Evolutionary conservation across 2,329 filamentous ascomycete species (phyloP).

Genomic region (Waltergamsia citrina): DNA sequence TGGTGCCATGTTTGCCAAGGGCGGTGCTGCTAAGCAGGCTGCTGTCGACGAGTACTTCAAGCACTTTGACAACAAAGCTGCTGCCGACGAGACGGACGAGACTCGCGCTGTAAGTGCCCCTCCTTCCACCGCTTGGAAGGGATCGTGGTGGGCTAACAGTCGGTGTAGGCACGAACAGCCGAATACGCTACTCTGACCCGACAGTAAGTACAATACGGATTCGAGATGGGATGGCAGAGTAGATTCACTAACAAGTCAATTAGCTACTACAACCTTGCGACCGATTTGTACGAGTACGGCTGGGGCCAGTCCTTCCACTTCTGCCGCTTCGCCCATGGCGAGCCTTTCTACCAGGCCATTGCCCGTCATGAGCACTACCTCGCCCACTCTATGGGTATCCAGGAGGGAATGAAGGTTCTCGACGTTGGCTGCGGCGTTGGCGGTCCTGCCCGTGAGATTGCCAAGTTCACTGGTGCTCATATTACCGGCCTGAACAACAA

Average conservation of each 20-base stretch:
- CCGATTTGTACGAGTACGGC: constrained; percentile 91
- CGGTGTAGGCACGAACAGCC: constrained; percentile 57
- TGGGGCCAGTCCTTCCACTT: constrained; percentile 98
- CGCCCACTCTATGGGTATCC: constrained; percentile 77
- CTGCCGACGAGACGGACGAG: constrained; percentile 71
- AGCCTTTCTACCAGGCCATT: constrained; percentile 85
- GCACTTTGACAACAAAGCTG: constrained; percentile 85
- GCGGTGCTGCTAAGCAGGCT: constrained; percentile 62
- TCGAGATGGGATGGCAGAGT: neutral
- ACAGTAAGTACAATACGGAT: constrained; percentile 50
- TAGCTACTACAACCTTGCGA: constrained; percentile 95
- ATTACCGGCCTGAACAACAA: constrained; percentile 96
- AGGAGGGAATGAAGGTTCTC: constrained; percentile 79
- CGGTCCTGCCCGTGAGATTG: constrained; percentile 89
- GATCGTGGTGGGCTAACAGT: neutral
- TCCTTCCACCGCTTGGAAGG: neutral
- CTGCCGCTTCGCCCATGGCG: constrained; percentile 81
- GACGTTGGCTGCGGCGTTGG: constrained; percentile 97
- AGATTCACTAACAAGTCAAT: constrained; percentile 9
- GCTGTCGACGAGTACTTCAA: constrained; percentile 92
- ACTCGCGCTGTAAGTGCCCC: constrained; percentile 57
- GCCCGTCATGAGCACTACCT: constrained; percentile 97
- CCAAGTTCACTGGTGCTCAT: constrained; percentile 86
- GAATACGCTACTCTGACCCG: constrained; percentile 91
- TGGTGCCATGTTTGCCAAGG: constrained; percentile 78